These are phyloP conservation scores for Populus pruinosa DNA, from an alignment of 345 rosid species.

Conservation along the genomic window DNA sequence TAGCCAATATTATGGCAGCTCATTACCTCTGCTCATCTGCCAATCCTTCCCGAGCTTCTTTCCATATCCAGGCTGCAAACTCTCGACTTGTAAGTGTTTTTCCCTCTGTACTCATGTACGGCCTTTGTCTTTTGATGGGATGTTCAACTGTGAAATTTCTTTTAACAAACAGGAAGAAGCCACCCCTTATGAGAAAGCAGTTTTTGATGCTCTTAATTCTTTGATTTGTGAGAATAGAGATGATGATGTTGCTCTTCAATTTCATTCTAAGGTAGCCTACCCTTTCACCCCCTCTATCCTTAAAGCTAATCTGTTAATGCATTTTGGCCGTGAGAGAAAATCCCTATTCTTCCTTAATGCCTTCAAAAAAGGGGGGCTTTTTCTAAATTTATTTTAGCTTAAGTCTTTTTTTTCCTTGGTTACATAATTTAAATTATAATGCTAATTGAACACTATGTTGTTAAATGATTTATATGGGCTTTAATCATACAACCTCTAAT, in stretches of 20 bases:
- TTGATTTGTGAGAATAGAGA: slow-evolving; percentile 60
- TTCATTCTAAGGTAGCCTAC: slow-evolving; percentile 54
- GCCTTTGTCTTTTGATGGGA: neutral
- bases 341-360: too few relatives aligned
- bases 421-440: neutral
- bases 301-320: neutral
- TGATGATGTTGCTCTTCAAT: slow-evolving; percentile 58
- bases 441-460: neutral
- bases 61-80: slow-evolving; percentile 49
- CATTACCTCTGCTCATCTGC: slow-evolving; percentile 49
- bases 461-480: neutral
- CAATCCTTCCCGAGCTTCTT: slow-evolving; percentile 41
- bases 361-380: neutral
- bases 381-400: too few relatives aligned
- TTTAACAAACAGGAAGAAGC: slow-evolving; percentile 52
- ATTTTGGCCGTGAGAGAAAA: too few relatives aligned
- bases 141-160: neutral
- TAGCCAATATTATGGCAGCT: slow-evolving; percentile 79
- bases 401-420: neutral
- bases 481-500: neutral
- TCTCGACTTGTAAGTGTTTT: slow-evolving; percentile 47
- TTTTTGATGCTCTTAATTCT: slow-evolving; percentile 52
- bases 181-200: slow-evolving; percentile 69
- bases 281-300: neutral
- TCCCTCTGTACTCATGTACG: neutral